Conservation (phyloP, 768 basidiomycete genomes). For the Psilocybe sp. region DNA sequence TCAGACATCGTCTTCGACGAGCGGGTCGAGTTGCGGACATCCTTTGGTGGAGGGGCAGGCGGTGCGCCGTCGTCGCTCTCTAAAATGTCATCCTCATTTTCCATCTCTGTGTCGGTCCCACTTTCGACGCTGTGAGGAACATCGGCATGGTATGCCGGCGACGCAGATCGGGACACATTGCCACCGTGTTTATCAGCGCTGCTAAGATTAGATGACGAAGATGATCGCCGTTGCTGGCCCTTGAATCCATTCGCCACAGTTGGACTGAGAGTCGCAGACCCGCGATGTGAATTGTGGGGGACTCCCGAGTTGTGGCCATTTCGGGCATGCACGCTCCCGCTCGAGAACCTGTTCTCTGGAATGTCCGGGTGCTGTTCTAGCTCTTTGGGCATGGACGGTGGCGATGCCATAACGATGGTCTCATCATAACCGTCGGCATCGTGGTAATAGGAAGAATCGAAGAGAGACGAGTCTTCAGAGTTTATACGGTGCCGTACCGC, state of each 20-base stretch:
- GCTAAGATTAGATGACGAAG: slow-evolving; percentile 22
- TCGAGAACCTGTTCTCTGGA: neutral
- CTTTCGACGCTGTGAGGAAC: slow-evolving; percentile 74
- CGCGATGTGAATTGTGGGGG: slow-evolving; percentile 10
- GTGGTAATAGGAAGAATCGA: slow-evolving; percentile 21
- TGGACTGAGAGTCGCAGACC: slow-evolving; percentile 24
- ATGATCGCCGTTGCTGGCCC: slow-evolving; percentile 24
- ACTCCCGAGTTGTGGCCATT: slow-evolving; percentile 3
- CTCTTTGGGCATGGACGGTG: slow-evolving; percentile 17
- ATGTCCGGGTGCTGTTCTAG: slow-evolving; percentile 8
- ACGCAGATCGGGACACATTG: slow-evolving; percentile 45
- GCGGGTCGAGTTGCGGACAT: slow-evolving; percentile 14
- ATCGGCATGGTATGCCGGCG: slow-evolving; percentile 63
- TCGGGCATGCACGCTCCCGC: neutral
- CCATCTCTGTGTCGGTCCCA: slow-evolving; percentile 69
- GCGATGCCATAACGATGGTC: slow-evolving; percentile 36
- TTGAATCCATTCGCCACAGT: slow-evolving; percentile 22
- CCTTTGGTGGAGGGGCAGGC: slow-evolving; percentile 48
- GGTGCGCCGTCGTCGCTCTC: slow-evolving; percentile 22
- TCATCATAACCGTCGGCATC: slow-evolving; percentile 35
- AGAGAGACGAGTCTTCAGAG: slow-evolving; percentile 33
- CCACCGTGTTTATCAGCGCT: slow-evolving; percentile 25
- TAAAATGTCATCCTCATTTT: slow-evolving; percentile 37
- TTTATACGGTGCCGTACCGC: slow-evolving; percentile 15
- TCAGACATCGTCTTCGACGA: slow-evolving; percentile 7